Evolutionary conservation across 1,139 yeast species (phyloP), one percentile per base, ranked within the genome.

Genomic region (Lodderomyces beijingensis): DNA sequence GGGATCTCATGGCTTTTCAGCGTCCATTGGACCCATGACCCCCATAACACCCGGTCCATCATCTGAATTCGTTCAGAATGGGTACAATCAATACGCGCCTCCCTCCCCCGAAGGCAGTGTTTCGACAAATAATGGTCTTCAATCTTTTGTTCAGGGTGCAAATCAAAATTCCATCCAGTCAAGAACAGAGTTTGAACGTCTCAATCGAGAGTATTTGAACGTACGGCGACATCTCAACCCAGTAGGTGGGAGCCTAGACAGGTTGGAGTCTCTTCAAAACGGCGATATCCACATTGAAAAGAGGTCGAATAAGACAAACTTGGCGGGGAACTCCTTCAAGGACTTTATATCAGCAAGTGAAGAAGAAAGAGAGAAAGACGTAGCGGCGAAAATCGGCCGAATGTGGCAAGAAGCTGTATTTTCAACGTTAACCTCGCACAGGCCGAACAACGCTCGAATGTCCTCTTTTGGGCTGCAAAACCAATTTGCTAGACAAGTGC

Each of bases 191-290:
- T 82, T 77, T 51, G 95, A 85, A 50, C 65, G 87, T 39, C 69
- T 83, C 28, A 76, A 87, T 15, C 64, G 88, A 40, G 95, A 85
- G 47, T 83, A 79, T 45, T 61, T 79, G 34, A 82, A 77, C 44
- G 81, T 82, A 0, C 61, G 88, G 44, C 65, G 93, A 40, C 75
- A 80, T 51, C 59, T 64, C 25, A 83, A 83, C 40, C 95, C 95
- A 0, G 59, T 83, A 3, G 73, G 74, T 1, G 84, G 77, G 34
- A 70, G 86, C 8, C 57, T 84, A 27, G 64, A 67, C 28, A 59
- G 91, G 42, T 48, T 65, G 15, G 59, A 55, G 22, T 46, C 40
- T 23, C 38, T 47, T 27, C 45, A 44, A 16, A 40, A 39, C 13
- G n/a, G n/a, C 16, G 55, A 49, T 3, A 39, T 56, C 31, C 57